Base-by-base conservation (phyloP, 371 early-diverging fungal species). In the Basidiobolus meristosporus region DNA sequence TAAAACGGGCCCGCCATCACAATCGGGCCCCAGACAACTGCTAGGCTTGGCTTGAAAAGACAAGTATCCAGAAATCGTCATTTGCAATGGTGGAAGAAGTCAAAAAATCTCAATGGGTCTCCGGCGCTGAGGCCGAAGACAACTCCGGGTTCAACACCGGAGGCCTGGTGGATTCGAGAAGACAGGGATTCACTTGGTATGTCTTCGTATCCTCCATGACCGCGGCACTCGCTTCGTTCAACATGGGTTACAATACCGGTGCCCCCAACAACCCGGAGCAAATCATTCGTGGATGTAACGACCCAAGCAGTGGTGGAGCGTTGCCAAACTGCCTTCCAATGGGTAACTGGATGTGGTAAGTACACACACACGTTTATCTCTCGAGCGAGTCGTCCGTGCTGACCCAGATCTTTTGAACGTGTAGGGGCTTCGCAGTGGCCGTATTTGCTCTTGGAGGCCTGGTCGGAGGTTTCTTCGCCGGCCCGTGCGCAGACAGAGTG, bases 361-460 rank as follows among this genome's bases (percentile, higher is more conserved):
- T 12, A 12, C 34, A 34, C n/a, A n/a, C n/a, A n/a, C n/a, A n/a
- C n/a, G n/a, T n/a, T n/a, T n/a, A n/a, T n/a, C n/a, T n/a, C n/a
- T n/a, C n/a, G n/a, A n/a, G n/a, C n/a, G n/a, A n/a, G n/a, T n/a
- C n/a, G n/a, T n/a, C n/a, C n/a, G n/a, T n/a, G n/a, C n/a, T n/a
- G n/a, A n/a, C n/a, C n/a, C n/a, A n/a, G n/a, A n/a, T n/a, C n/a
- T n/a, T n/a, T n/a, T n/a, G n/a, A n/a, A n/a, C n/a, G n/a, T n/a
- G n/a, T n/a, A n/a, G n/a, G n/a, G n/a, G n/a, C n/a, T 53, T 73
- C 34, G 70, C 72, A 1, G 70, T 74, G 31, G 74, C 75, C 19
- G 57, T 71, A 49, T 73, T 70, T 43, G 68, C 74, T 28, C 49
- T 81, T 5, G 84, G 86, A 40, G 90, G 86, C 18, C 50, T 81